Evolutionary conservation across 805 yeast species (phyloP), one percentile per base, ranked within the genome.

Genomic region (Ascoidea tarda): DNA sequence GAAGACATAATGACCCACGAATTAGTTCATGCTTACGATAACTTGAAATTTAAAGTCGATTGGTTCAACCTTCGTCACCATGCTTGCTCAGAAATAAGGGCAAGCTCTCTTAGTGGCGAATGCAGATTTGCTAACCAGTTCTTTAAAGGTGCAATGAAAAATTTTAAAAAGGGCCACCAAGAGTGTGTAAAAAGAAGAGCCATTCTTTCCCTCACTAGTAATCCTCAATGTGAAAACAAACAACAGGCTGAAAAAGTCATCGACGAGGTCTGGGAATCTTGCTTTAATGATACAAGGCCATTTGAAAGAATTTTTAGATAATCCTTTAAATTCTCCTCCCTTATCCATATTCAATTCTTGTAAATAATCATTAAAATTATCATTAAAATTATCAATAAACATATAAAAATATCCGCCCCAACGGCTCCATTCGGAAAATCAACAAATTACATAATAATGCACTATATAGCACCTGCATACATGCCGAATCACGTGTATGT

Each of bases 81-180:
- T 64, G 99, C 99, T 0, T 93, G 99, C 66, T 83, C 97, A 0
- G 99, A 93, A 66, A 87, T 93, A 51, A 74, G 99, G 55, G 99
- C 99, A 0, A 83, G 95, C 8, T 82, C 88, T 59, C 72, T 93
- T 28, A 84, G 95, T 63, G 99, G 99, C 5, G 99, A 93, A 63
- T 93, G 99, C 68, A 77, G 98, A 33, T 80, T 91, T 60, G 77
- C 83, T 79, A 86, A 85, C 60, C 96, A 93, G 66, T 82, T 89
- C 60, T 71, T 77, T 53, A 64, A 72, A 53, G 67, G 69, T 0
- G 69, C 72, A 1, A 52, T 58, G 33, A 54, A 52, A 45, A 72
- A 74, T 54, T 76, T 87, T 58, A 81, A 81, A 38, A 78, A 79
- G 58, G 96, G 96, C 44, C 96, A 88, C 64, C 98, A 93, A 67